A percentile compares a stretch with the other conserved stretches of the same genome.
phyloP scores from a whole-genome alignment of 1,284 basidiomycete species.

The Peniophora sp. region DNA sequence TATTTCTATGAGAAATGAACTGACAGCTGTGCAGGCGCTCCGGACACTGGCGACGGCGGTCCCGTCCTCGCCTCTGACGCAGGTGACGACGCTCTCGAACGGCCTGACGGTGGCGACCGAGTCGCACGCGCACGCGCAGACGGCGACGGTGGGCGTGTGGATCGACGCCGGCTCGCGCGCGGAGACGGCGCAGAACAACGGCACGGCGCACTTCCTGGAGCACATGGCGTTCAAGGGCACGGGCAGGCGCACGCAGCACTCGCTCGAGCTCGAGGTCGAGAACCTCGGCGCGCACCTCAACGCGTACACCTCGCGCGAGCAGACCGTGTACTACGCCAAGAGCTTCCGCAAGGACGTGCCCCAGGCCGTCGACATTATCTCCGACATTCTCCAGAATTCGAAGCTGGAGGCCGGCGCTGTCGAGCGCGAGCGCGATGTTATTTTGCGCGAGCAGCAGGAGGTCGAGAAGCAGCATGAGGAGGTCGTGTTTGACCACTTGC shows the following conservation, averaged over 20 bases:
- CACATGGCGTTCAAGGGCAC: conserved; percentile 98
- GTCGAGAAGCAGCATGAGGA: conserved; percentile 98
- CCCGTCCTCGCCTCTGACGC: conserved; percentile 66
- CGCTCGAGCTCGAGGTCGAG: conserved; percentile 96
- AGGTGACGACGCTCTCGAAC: conserved; percentile 85
- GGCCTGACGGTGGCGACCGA: conserved; percentile 92
- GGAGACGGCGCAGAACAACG: conserved; percentile 90
- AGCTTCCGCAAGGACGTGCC: conserved; percentile 95
- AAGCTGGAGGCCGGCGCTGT: conserved; percentile 88
- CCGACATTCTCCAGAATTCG: conserved; percentile 97
- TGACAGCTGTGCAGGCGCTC: conserved; percentile 22
- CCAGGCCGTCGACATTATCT: conserved; percentile 92
- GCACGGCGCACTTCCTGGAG: conserved; percentile 98
- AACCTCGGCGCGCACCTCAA: conserved; percentile 97
- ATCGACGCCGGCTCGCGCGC: conserved; percentile 97
- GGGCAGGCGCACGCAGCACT: conserved; percentile 81
- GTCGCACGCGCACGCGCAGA: conserved; percentile 89
- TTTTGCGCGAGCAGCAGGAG: conserved; percentile 96
- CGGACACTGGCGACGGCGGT: conserved; percentile 67
- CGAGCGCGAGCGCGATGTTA: conserved; percentile 96
- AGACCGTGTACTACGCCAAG: conserved; percentile 99
- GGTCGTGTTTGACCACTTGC: conserved; percentile 98
- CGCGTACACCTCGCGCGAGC: conserved; percentile 97
- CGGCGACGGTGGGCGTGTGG: conserved; percentile 98
- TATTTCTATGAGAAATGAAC: not conserved